Conservation (phyloP, 441 rosid genomes). For the Mallotus repandus region DNA sequence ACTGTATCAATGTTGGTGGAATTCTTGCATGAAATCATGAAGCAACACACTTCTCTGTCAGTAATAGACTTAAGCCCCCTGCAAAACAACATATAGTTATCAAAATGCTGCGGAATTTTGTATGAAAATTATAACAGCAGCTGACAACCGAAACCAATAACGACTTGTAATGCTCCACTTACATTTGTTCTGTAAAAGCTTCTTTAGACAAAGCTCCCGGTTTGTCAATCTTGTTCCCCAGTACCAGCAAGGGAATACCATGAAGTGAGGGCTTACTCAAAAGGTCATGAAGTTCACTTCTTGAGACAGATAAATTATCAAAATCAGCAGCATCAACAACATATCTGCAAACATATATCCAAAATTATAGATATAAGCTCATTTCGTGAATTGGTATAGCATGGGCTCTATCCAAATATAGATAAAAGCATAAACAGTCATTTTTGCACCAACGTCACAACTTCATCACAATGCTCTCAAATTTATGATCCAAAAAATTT, state of each 20-base stretch:
- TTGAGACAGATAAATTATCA: conserved; percentile 80
- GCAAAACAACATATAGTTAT: conserved; percentile 15
- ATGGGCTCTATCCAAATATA: not conserved
- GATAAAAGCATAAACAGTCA: not conserved
- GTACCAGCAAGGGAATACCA: conserved; percentile 86
- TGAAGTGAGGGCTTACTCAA: conserved; percentile 72
- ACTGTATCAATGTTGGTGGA: conserved; percentile 83
- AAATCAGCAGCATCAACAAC: conserved; percentile 96
- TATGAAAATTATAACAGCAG: too few relatives aligned
- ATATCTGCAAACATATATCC: conserved; percentile 46
- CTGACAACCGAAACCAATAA: not conserved
- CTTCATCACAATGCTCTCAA: not conserved
- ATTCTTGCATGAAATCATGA: conserved; percentile 97
- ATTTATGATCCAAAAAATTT: not conserved
- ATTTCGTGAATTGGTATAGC: not conserved
- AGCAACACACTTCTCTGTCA: conserved; percentile 93
- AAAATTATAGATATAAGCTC: not conserved
- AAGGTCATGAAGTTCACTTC: conserved; percentile 77
- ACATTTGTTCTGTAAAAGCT: conserved; percentile 86
- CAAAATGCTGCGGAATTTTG: not conserved
- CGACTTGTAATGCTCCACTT: conserved; percentile 24
- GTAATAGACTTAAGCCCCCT: conserved; percentile 79
- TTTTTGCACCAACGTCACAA: conserved; percentile 3
- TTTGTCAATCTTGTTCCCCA: conserved; percentile 91
- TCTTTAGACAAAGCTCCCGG: conserved; percentile 91